Evolutionary conservation across 1,284 basidiomycete genomes (phyloP).

Genomic region (Mycosarcoma maydis): DNA sequence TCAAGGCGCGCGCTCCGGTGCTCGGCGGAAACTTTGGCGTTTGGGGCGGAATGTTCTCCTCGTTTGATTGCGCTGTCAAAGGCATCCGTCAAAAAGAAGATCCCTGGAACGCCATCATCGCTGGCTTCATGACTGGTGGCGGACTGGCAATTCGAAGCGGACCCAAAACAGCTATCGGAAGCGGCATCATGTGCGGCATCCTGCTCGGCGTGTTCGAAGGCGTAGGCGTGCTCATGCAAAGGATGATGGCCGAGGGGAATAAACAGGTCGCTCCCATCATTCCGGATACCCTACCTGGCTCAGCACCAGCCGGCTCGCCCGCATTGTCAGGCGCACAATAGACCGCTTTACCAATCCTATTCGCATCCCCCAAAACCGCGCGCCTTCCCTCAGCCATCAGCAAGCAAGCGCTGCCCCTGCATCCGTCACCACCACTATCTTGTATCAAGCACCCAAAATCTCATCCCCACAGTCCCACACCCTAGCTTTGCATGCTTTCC

Average conservation of each 20-base stretch:
- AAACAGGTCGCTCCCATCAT: constrained; percentile 62
- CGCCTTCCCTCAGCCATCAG: no score
- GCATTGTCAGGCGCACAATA: constrained; percentile 16
- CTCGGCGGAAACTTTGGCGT: constrained; percentile 98
- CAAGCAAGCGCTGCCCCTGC: neutral
- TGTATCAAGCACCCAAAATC: neutral
- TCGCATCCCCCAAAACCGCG: no score
- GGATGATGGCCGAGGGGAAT: constrained; percentile 83
- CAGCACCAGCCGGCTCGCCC: neutral
- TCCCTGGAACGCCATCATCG: constrained; percentile 98
- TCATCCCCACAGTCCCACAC: no score
- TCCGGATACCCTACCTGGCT: constrained; percentile 30
- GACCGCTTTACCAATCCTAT: no score
- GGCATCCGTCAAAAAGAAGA: constrained; percentile 96
- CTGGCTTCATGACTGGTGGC: constrained; percentile 97
- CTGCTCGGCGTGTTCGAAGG: constrained; percentile 88
- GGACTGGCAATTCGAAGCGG: constrained; percentile 92
- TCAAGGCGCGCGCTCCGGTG: constrained; percentile 97
- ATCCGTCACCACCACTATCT: neutral
- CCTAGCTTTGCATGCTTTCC: no score
- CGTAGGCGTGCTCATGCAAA: constrained; percentile 84
- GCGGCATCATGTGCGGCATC: constrained; percentile 94
- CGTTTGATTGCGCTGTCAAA: constrained; percentile 97
- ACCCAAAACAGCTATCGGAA: constrained; percentile 86
- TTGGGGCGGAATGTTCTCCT: constrained; percentile 82